A percentile compares a stretch with the other conserved stretches of the same genome.
Conservation (phyloP, 2,329 filamentous ascomycete species). For the Blastomyces parvus region DNA sequence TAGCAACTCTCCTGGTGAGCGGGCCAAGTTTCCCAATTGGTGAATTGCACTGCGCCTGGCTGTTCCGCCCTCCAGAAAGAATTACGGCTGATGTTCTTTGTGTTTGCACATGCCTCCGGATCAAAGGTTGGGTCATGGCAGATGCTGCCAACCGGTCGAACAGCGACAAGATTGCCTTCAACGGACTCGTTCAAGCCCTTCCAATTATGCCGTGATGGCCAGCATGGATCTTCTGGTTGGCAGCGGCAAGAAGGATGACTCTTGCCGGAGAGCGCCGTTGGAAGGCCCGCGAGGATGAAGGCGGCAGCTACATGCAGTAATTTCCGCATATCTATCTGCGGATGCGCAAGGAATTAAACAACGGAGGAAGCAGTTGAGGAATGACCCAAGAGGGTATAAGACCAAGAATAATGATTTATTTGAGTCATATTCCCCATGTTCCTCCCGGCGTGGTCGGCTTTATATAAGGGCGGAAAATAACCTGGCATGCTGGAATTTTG, state of each 20-base stretch:
- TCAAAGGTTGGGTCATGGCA: conserved; percentile 47
- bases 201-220: conserved; percentile 45
- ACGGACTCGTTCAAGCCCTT: conserved; percentile 44
- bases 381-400: neutral
- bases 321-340: neutral
- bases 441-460: neutral
- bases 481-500: neutral
- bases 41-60: conserved; percentile 30
- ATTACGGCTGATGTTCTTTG: conserved; percentile 17
- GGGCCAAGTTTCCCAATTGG: conserved; percentile 35
- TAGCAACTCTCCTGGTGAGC: conserved; percentile 30
- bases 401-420: neutral
- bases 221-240: conserved; percentile 46
- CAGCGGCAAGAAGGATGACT: conserved; percentile 25
- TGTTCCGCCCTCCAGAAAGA: conserved; percentile 30
- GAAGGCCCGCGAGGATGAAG: neutral
- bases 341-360: neutral
- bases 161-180: conserved; percentile 43
- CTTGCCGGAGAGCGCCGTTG: neutral
- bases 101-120: conserved; percentile 32
- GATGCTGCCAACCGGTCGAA: conserved; percentile 43
- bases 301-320: neutral
- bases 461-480: neutral
- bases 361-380: neutral
- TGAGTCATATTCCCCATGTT: neutral